Conservation (phyloP, 2,329 filamentous ascomycete genomes). For the Lasiodiplodia theobromae region DNA sequence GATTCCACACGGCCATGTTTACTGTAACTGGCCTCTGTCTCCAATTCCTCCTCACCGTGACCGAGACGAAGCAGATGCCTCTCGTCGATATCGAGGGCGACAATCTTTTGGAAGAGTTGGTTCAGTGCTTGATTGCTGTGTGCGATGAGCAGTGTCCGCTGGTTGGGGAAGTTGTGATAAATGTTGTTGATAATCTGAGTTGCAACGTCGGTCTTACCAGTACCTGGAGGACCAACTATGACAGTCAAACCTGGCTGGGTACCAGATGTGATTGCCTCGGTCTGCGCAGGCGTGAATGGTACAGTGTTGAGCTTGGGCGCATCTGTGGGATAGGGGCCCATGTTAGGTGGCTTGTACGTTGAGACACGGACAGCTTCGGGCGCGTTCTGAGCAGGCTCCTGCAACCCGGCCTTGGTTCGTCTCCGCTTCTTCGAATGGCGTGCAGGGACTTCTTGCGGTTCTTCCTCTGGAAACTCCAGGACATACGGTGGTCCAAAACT, state of each 20-base stretch:
- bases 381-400: slow-evolving; percentile 58
- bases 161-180: slow-evolving; percentile 95
- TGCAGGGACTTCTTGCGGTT: slow-evolving; percentile 48
- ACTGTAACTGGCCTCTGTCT: slow-evolving; percentile 85
- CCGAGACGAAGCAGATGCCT: slow-evolving; percentile 90
- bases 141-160: slow-evolving; percentile 89
- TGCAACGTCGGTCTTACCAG: slow-evolving; percentile 98
- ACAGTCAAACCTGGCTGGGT: slow-evolving; percentile 93
- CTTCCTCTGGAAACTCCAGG: slow-evolving; percentile 65
- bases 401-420: slow-evolving; percentile 46
- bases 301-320: slow-evolving; percentile 81
- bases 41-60: slow-evolving; percentile 93
- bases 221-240: slow-evolving; percentile 93
- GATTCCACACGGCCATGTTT: slow-evolving; percentile 95
- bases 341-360: slow-evolving; percentile 88
- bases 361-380: slow-evolving; percentile 79
- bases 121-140: slow-evolving; percentile 99
- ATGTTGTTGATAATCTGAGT: slow-evolving; percentile 99
- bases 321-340: slow-evolving; percentile 87
- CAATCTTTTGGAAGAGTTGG: slow-evolving; percentile 96
- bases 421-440: slow-evolving; percentile 66
- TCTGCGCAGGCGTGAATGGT: slow-evolving; percentile 88
- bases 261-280: slow-evolving; percentile 91
- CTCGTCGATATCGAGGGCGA: slow-evolving; percentile 94
- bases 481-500: slow-evolving; percentile 90